Evolutionary conservation across 2,329 filamentous ascomycete species (phyloP), one percentile per base, ranked within the genome.

Genomic region (Neopestalotiopsis rosae): DNA sequence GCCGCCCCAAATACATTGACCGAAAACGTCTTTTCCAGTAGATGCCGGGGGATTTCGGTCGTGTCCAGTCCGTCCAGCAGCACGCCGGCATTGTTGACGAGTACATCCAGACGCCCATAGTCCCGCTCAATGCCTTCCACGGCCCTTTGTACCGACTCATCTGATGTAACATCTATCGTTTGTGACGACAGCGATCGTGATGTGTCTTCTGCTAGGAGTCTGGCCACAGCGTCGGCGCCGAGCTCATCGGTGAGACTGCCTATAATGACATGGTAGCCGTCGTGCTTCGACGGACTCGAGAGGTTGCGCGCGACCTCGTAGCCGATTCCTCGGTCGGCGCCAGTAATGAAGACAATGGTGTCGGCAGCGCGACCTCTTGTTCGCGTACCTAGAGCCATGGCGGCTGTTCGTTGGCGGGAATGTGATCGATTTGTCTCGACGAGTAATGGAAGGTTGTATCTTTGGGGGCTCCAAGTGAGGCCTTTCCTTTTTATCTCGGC

Each of bases 1-100:
- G 74, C 80, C 4, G 75, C 69, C 13, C 79, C 79, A 4, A 79
- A 68, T 13, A 79, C 74, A 30, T 87, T 86, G 4, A 78, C 77
- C 9, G 77, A 74, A 68, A 86, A 81, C 0, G 78, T 79, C 14
- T 79, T 74, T 10, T 72, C 75, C 70, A 82, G 80, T 0, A 81
- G 76, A 0, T 83, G 77, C 67, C 80, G 76, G 4, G 75, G 72
- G 0, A 71, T 64, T 30, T 70, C 65, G 4, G 32, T 59, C 61
- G 34, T 75, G 56, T 1, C 67, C 30, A 9, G 14, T 13, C 45
- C 24, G 61, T 81, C 79, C 17, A 79, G 66, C 17, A 77, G 67
- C 9, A 80, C 72, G 12, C 71, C 79, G 5, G 79, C 80, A 34
- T 81, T 81, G 71, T 81, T 80, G 71, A 80, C 61, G 4, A 81